These are phyloP conservation scores for Wickerhamiella infanticola DNA, from an alignment of 1,139 yeast genomes.

Conservation along the genomic window DNA sequence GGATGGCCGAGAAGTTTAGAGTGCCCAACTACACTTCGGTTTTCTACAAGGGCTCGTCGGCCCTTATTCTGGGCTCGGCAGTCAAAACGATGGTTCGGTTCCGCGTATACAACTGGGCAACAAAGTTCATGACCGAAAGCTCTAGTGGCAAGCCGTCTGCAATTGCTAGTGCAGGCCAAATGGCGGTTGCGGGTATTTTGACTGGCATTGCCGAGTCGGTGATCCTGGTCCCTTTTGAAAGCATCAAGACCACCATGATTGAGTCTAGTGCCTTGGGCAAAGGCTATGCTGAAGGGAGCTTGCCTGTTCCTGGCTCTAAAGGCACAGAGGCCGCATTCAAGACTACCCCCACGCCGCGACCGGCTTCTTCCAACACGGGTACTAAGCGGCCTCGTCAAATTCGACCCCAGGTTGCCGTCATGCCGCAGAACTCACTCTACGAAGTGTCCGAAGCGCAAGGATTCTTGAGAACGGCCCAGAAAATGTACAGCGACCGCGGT, in stretches of 20 bases:
- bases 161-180: slow-evolving; percentile 23
- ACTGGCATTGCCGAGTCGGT: slow-evolving; percentile 73
- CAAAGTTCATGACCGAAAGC: slow-evolving; percentile 49
- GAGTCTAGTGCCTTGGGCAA: slow-evolving; percentile 31
- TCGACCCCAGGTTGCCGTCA: slow-evolving; percentile 1
- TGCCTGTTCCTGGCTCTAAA: slow-evolving; percentile 13
- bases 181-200: slow-evolving; percentile 62
- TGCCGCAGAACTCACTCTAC: slow-evolving; percentile 41
- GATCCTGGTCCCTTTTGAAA: slow-evolving; percentile 83
- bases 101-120: slow-evolving; percentile 58
- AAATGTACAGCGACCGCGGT: slow-evolving; percentile 66
- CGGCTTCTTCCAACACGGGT: not conserved
- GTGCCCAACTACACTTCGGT: slow-evolving; percentile 31
- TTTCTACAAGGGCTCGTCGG: slow-evolving; percentile 61
- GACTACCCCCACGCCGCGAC: not conserved
- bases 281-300: slow-evolving; percentile 10
- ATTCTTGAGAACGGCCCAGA: slow-evolving; percentile 33
- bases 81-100: slow-evolving; percentile 61
- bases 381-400: not conserved
- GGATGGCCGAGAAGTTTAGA: slow-evolving; percentile 24
- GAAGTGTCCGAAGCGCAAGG: slow-evolving; percentile 61
- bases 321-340: slow-evolving; percentile 3
- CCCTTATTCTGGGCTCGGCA: slow-evolving; percentile 61
- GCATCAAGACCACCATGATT: slow-evolving; percentile 66
- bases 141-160: slow-evolving; percentile 9